Evolutionary conservation across 2,329 filamentous ascomycete genomes (phyloP).

Genomic region (Nemania sp.): DNA sequence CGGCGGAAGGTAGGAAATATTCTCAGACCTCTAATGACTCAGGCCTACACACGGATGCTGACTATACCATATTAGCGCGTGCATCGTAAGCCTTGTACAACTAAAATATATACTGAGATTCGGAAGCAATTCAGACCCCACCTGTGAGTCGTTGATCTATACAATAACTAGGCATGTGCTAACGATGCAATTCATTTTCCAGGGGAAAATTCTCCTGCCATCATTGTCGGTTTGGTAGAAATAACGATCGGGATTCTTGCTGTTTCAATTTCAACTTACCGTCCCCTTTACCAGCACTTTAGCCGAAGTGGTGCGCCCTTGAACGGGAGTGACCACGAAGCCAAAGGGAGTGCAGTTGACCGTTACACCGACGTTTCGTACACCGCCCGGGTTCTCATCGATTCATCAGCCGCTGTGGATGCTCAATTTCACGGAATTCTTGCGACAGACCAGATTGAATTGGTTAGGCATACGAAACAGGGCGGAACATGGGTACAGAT

Average conservation of each 20-base stretch:
- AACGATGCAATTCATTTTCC: neutral
- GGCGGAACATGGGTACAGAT: too few relatives aligned
- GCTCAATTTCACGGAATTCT: too few relatives aligned
- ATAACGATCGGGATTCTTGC: conserved; percentile 24
- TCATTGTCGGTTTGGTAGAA: conserved; percentile 17
- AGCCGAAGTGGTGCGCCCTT: too few relatives aligned
- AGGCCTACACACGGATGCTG: neutral
- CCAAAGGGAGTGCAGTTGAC: too few relatives aligned
- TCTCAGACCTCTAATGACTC: too few relatives aligned
- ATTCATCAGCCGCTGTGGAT: too few relatives aligned
- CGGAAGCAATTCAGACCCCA: conserved; percentile 20
- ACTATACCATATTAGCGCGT: conserved; percentile 10
- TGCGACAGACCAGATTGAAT: too few relatives aligned
- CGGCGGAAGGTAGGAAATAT: conserved; percentile 13
- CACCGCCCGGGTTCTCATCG: too few relatives aligned
- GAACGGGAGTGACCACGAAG: too few relatives aligned
- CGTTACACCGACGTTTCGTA: too few relatives aligned
- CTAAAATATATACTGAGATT: conserved; percentile 19
- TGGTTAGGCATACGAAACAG: too few relatives aligned
- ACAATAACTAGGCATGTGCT: neutral
- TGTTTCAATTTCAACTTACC: conserved; percentile 26
- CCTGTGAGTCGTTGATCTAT: conserved; percentile 27
- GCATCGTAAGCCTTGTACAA: conserved; percentile 25
- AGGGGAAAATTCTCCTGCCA: conserved; percentile 22
- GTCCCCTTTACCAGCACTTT: conserved; percentile 21